A percentile compares a stretch with the other conserved stretches of the same genome.
Evolutionary conservation across 1,284 basidiomycete species (phyloP).

Genomic region (Sphaerobolus stellatus): DNA sequence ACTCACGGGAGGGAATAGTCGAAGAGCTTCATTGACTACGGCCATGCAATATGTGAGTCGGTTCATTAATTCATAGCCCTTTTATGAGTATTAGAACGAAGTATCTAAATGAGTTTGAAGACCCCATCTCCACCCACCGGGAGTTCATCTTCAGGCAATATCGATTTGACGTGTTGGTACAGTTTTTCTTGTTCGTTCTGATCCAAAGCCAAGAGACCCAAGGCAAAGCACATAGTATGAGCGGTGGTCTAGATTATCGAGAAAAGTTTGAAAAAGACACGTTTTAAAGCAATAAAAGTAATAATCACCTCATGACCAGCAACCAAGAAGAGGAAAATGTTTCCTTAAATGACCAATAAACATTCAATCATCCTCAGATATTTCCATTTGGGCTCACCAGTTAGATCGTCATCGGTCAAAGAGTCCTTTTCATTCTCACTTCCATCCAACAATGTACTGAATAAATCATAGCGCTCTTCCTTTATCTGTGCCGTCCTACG

Average conservation of each 20-base stretch:
- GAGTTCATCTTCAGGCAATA: constrained; percentile 41
- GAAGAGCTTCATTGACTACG: constrained; percentile 60
- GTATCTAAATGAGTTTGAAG: background rate
- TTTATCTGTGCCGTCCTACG: constrained; percentile 40
- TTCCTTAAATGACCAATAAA: constrained; percentile 35
- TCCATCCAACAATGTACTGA: constrained; percentile 48
- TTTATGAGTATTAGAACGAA: constrained; percentile 1
- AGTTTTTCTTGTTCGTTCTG: constrained; percentile 62
- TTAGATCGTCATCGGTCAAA: constrained; percentile 49
- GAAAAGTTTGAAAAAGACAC: background rate
- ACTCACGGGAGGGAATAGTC: constrained; percentile 58
- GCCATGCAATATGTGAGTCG: constrained; percentile 44
- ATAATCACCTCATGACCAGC: constrained; percentile 57
- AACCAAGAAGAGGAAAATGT: constrained; percentile 57
- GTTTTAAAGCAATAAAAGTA: background rate
- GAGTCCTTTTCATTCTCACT: constrained; percentile 34
- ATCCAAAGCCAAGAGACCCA: constrained; percentile 53
- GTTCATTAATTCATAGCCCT: constrained; percentile 5
- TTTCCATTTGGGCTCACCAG: constrained; percentile 35
- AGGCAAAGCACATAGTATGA: constrained; percentile 56
- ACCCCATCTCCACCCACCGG: constrained; percentile 36
- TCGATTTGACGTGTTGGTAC: constrained; percentile 48
- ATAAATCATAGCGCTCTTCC: constrained; percentile 51
- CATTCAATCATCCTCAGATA: background rate
- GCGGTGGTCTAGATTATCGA: constrained; percentile 42